phyloP scores from a whole-genome alignment of 495 filamentous ascomycete genomes.

The Neurospora africana region DNA sequence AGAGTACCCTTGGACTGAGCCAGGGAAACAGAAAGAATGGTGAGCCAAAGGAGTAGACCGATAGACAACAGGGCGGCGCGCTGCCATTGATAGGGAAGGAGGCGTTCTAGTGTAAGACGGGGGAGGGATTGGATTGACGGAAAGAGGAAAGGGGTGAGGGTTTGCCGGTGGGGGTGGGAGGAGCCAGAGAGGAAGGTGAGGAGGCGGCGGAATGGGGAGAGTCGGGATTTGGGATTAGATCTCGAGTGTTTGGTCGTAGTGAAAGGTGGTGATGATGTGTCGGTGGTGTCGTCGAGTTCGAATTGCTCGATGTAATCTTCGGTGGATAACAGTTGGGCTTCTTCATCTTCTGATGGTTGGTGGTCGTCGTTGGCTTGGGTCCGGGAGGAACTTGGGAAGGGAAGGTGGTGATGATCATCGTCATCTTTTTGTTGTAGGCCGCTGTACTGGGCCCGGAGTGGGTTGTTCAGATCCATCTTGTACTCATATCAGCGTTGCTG shows the following conservation, averaged over 20 bases:
- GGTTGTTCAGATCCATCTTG: neutral
- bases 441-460: neutral
- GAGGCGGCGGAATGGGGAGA: neutral
- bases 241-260: neutral
- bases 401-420: neutral
- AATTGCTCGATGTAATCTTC: constrained; percentile 11
- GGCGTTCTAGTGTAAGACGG: constrained; percentile 43
- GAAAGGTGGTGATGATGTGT: neutral
- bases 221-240: neutral
- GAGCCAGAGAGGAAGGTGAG: constrained; percentile 9
- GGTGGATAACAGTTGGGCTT: constrained; percentile 14
- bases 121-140: constrained; percentile 57
- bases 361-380: neutral
- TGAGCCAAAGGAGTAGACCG: constrained; percentile 55
- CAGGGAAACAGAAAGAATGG: constrained; percentile 44
- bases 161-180: constrained; percentile 10
- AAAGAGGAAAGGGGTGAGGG: constrained; percentile 51
- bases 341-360: constrained; percentile 6
- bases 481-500: neutral
- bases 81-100: constrained; percentile 48
- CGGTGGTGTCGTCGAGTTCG: constrained; percentile 11
- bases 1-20: constrained; percentile 52
- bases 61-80: constrained; percentile 44
- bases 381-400: neutral
- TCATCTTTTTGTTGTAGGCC: neutral